A percentile compares a stretch with the other conserved stretches of the same genome.
Conservation (phyloP, 176 grass and related monocot species). For the Cenchrus americanus region DNA sequence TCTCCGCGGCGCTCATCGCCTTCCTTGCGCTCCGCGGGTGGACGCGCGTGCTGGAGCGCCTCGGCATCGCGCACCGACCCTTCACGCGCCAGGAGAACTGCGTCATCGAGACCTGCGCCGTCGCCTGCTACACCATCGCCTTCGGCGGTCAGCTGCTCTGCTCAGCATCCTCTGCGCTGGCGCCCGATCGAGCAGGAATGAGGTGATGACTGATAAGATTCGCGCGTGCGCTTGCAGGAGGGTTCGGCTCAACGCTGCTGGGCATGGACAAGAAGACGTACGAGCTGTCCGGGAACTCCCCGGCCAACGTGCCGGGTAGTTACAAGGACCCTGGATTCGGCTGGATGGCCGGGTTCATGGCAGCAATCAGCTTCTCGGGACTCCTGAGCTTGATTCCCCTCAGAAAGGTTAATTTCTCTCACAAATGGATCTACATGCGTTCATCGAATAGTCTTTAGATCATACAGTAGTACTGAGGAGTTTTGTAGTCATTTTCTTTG, state of each 20-base stretch:
- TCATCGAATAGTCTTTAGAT: no score
- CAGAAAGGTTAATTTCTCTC: conserved; percentile 53
- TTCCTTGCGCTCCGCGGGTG: conserved; percentile 78
- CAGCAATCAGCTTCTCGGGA: conserved; percentile 69
- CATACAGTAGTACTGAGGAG: no score
- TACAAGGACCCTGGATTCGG: conserved; percentile 86
- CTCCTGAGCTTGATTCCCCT: conserved; percentile 81
- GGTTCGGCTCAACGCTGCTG: conserved; percentile 84
- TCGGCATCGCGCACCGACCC: conserved; percentile 61
- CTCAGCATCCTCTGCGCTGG: background rate
- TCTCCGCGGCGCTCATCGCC: conserved; percentile 82
- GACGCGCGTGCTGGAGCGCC: conserved; percentile 61
- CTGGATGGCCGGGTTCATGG: conserved; percentile 80
- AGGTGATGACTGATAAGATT: background rate
- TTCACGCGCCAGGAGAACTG: conserved; percentile 97
- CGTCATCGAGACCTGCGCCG: conserved; percentile 88
- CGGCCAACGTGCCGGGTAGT: conserved; percentile 78
- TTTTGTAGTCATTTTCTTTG: no score
- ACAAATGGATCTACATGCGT: no score
- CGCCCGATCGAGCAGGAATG: background rate
- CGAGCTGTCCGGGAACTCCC: conserved; percentile 67
- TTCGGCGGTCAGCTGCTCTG: conserved; percentile 57
- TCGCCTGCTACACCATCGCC: conserved; percentile 87
- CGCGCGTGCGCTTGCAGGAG: conserved; percentile 46
- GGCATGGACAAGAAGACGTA: conserved; percentile 90